Evolutionary conservation across 179 eudicot species (phyloP), one percentile per base, ranked within the genome.

Genomic region (Amaranthus tricolor): DNA sequence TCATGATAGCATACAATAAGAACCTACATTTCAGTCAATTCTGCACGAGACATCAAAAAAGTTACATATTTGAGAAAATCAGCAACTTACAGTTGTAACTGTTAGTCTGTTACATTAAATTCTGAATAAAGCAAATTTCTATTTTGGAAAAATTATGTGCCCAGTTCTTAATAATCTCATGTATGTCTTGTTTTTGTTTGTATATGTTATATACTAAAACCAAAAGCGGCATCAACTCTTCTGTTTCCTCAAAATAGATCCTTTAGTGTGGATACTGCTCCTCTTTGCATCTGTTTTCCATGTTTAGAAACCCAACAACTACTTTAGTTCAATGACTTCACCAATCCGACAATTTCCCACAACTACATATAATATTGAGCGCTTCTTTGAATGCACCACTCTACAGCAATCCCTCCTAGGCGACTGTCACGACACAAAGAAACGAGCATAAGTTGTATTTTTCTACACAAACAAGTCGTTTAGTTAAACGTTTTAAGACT

Each of bases 331-430:
- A 74, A 86, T 86, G n/a, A 86, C 51, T 78, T 89, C 94, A 19
- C 85, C 88, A 58, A 49, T 53, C 72, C 81, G 76, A 81, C 97
- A 91, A 47, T 74, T 82, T 16, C 89, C 89, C 45, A 91, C 90
- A 87, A 85, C 80, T 75, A 91, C 60, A 51, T 81, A 75, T 84
- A 89, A 69, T 44, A 71, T 75, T 52, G 88, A 72, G 3, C 24
- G 71, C 74, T 82, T 87, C 45, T 76, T 77, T 65, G 97, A 81
- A 57, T 86, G 89, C 76, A 86, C 49, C 65, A 92, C 82, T 82
- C 93, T 87, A 71, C 97, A 89, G 76, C 97, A 92, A 81, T 92
- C 93, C 60, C 93, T 87, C 74, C 97, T 84, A 19, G 97, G 93
- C 54, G 97, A 83, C 97, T 92, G 96, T 82, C 80, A 61, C n/a